Base-by-base conservation (phyloP, 1,284 basidiomycete species). In the Singerocomus rubriflavus region DNA sequence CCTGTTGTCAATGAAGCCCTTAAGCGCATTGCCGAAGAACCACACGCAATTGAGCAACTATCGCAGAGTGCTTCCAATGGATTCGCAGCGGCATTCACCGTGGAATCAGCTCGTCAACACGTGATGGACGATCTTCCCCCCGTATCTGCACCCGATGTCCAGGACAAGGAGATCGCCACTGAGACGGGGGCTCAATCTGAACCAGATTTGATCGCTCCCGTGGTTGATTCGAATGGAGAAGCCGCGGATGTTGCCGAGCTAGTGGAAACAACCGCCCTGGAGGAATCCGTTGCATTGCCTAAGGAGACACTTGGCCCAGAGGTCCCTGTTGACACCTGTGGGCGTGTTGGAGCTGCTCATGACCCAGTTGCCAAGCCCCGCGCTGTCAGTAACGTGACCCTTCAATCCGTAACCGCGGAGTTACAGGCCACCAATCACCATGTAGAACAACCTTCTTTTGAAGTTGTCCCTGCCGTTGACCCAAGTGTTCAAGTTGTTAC, bases 271-370 rank as follows among this genome's bases (percentile, higher is more conserved):
- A 55, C 69, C 34, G 59, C 71, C 5, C 71, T 72, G 4, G 71
- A 71, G 4, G 71, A 71, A 52, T 55, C 44, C 7, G 65, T 72
- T 32, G 65, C 72, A 0, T 57, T 69, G 17, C 59, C 70, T 12
- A 71, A 71, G 6, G 68, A 68, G 38, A 76, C 73, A 2, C 70
- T 70, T 32, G 68, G 71, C 2, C 72, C 70, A 17, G 61, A 72
- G 30, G 50, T 68, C 40, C 71, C 69, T 27, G 60, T 70, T 48
- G 60, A 61, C 27, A 55, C 54, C 12, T 60, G 51, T 17, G 41
- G 25, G 25, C 39, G 11, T 38, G 37, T 6, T 29, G 41, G 38
- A n/a, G 21, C 32, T 40, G 14, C 38, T 26, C 55, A 46, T 31
- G 32, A 36, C 47, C 29, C 46, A 38, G 33, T 34, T 43, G 12